A percentile compares a stretch with the other conserved stretches of the same genome.
Evolutionary conservation across 2,329 filamentous ascomycete genomes (phyloP).

Genomic region (Phialophora verrucosa): DNA sequence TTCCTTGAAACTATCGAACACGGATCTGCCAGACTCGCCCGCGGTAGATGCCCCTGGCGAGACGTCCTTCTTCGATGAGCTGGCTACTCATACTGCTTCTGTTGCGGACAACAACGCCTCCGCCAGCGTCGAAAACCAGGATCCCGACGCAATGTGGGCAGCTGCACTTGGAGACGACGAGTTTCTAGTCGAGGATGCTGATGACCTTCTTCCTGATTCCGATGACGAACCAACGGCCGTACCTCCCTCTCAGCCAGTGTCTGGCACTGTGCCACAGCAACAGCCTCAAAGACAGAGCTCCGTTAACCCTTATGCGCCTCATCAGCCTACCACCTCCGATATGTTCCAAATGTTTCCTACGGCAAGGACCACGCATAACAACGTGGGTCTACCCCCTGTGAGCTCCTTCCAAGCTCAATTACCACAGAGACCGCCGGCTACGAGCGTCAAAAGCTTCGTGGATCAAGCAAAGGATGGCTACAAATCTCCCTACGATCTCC

Average conservation of each 20-base stretch:
- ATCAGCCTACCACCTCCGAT: conserved; percentile 57
- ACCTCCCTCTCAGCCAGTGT: conserved; percentile 30
- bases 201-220: conserved; percentile 81
- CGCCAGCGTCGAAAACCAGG: conserved; percentile 53
- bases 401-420: conserved; percentile 41
- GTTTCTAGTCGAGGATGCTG: conserved; percentile 70
- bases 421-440: conserved; percentile 46
- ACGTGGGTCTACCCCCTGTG: conserved; percentile 30
- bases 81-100: conserved; percentile 15
- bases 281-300: conserved; percentile 37
- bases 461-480: conserved; percentile 92
- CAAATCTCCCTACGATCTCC: conserved; percentile 91
- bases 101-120: conserved; percentile 14
- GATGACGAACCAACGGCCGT: conserved; percentile 44
- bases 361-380: conserved; percentile 35
- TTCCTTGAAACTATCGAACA: conserved; percentile 50
- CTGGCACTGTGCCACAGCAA: conserved; percentile 31
- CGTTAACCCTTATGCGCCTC: conserved; percentile 57
- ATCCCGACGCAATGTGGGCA: conserved; percentile 81
- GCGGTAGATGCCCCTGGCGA: conserved; percentile 40
- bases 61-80: conserved; percentile 37
- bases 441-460: conserved; percentile 73
- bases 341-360: conserved; percentile 46
- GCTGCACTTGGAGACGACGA: conserved; percentile 79
- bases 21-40: conserved; percentile 41